phyloP scores from a whole-genome alignment of 2,329 filamentous ascomycete genomes.

The Juglanconis oblonga region DNA sequence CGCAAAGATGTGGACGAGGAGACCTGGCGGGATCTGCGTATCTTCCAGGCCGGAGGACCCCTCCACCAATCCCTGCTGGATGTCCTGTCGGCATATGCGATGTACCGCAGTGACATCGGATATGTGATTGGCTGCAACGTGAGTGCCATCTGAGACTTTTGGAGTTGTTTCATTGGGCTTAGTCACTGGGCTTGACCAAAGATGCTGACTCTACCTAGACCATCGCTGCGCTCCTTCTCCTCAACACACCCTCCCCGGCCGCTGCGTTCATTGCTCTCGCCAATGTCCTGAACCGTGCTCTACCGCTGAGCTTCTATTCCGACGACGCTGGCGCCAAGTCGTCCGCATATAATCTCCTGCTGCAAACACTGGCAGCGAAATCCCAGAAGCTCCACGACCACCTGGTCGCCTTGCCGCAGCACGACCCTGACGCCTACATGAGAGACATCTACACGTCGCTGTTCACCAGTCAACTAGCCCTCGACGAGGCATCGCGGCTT shows the following conservation, averaged over 20 bases:
- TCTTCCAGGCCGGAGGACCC: conserved; percentile 66
- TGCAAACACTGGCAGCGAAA: conserved; percentile 65
- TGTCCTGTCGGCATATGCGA: conserved; percentile 73
- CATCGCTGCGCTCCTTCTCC: conserved; percentile 68
- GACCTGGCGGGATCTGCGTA: conserved; percentile 70
- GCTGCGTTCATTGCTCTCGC: conserved; percentile 69
- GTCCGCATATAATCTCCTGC: conserved; percentile 66
- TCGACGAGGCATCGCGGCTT: conserved; percentile 69
- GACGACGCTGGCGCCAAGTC: conserved; percentile 66
- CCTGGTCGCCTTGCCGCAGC: conserved; percentile 48
- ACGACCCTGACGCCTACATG: conserved; percentile 54
- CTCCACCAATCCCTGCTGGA: conserved; percentile 67
- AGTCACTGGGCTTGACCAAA: conserved; percentile 18
- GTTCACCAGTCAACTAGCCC: conserved; percentile 60
- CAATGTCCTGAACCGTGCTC: conserved; percentile 73
- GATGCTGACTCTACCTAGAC: conserved; percentile 43
- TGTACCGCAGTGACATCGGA: conserved; percentile 80
- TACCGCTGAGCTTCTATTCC: conserved; percentile 73
- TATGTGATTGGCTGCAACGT: conserved; percentile 74
- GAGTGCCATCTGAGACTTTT: conserved; percentile 34
- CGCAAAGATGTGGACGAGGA: conserved; percentile 58
- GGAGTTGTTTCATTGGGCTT: not conserved
- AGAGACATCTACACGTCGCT: conserved; percentile 59
- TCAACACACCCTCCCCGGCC: conserved; percentile 64
- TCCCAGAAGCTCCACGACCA: conserved; percentile 62